Conservation (phyloP, 257 asterid species). For the Solanum etuberosum region DNA sequence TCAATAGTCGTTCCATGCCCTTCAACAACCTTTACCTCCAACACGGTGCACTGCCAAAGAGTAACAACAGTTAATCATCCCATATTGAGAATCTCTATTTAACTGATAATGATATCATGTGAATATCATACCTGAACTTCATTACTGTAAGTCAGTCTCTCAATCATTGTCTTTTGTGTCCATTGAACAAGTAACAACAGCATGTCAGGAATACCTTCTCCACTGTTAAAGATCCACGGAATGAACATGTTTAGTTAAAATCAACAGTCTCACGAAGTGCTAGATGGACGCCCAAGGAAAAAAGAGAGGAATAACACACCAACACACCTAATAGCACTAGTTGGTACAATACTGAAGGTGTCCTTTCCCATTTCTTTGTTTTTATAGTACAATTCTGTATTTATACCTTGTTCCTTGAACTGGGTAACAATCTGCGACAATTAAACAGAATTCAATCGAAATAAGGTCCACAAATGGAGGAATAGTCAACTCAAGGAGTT, state of each 20-base stretch:
- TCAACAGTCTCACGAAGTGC: background rate
- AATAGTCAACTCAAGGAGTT: background rate
- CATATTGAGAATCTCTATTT: background rate
- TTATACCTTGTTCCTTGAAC: slow-evolving; percentile 92
- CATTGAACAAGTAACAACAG: slow-evolving; percentile 71
- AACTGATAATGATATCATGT: background rate
- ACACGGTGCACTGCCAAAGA: slow-evolving; percentile 78
- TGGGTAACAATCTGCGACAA: slow-evolving; percentile 53
- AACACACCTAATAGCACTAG: slow-evolving; percentile 89
- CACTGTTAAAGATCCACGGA: slow-evolving; percentile 29
- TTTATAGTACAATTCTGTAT: slow-evolving; percentile 84
- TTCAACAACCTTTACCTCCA: slow-evolving; percentile 97
- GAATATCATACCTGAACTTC: slow-evolving; percentile 66
- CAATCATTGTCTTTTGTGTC: slow-evolving; percentile 80
- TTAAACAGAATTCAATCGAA: background rate
- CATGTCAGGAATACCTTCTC: slow-evolving; percentile 92
- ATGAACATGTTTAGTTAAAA: background rate
- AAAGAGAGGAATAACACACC: background rate
- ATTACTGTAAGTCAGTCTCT: slow-evolving; percentile 73
- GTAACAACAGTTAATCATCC: slow-evolving; percentile 7
- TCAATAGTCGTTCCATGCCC: slow-evolving; percentile 98
- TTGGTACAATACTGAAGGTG: slow-evolving; percentile 78
- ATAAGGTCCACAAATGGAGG: background rate
- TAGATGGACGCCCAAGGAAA: background rate
- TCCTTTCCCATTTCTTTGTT: slow-evolving; percentile 81